Evolutionary conservation across 2,329 filamentous ascomycete genomes (phyloP).

Genomic region (Aspergillus flavus): DNA sequence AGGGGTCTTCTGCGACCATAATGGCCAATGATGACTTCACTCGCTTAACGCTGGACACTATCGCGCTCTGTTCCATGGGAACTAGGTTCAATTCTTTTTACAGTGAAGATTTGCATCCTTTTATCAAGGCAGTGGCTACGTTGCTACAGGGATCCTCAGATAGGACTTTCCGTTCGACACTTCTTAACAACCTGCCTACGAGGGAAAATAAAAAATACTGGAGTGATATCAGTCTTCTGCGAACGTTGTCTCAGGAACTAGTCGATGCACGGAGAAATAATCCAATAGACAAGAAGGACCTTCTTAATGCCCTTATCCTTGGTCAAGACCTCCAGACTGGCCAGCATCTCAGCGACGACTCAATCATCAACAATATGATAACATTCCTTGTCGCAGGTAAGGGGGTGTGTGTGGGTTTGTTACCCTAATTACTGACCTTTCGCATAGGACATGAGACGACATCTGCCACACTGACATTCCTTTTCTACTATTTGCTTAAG

Average conservation of each 20-base stretch:
- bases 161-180: slow-evolving; percentile 52
- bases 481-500: slow-evolving; percentile 66
- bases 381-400: slow-evolving; percentile 69
- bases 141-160: slow-evolving; percentile 61
- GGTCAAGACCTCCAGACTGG: slow-evolving; percentile 70
- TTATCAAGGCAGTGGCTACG: slow-evolving; percentile 68
- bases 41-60: slow-evolving; percentile 71
- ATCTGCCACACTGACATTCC: slow-evolving; percentile 66
- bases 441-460: slow-evolving; percentile 68
- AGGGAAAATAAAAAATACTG: slow-evolving; percentile 35
- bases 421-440: not conserved
- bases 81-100: slow-evolving; percentile 78
- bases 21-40: slow-evolving; percentile 69
- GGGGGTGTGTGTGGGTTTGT: not conserved
- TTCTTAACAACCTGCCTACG: slow-evolving; percentile 50
- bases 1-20: slow-evolving; percentile 60
- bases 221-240: slow-evolving; percentile 48
- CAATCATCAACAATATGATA: slow-evolving; percentile 70
- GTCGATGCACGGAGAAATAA: slow-evolving; percentile 60
- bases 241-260: slow-evolving; percentile 60
- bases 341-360: slow-evolving; percentile 62
- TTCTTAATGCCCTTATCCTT: slow-evolving; percentile 70
- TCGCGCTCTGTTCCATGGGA: slow-evolving; percentile 71
- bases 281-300: slow-evolving; percentile 63
- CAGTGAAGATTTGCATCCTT: slow-evolving; percentile 68